Base-by-base conservation (phyloP, 306 rosid species). In the Ormosia emarginata region DNA sequence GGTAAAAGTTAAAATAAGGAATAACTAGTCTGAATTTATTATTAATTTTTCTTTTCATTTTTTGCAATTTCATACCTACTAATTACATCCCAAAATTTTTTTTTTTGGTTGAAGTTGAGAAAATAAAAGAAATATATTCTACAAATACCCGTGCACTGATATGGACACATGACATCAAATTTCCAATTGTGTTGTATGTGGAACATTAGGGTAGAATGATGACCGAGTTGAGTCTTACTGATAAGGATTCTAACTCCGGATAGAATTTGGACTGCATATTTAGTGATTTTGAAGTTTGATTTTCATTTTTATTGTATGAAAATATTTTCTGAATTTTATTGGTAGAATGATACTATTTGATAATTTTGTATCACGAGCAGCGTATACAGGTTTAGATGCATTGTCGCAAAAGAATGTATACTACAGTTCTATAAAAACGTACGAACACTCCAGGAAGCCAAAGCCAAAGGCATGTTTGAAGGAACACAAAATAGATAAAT, bases 391-490 rank as follows among this genome's bases (percentile, higher is more conserved):
- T 29, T 68, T 44, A 44, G 40, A 68, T 43, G 6, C 11, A 6
- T 17, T 8, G 8, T 17, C 2, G 4, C 0, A 62, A 33, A 58
- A 30, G 5, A 11, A 36, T 37, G 7, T 7, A 37, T 36, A 8
- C 14, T 36, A 8, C 14, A 14, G 47, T 37, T 8, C 12, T 9
- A 9, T 43, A 8, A 43, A 3, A 43, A 8, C 49, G 8, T 67
- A 41, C 39, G 18, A 41, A 18, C 36, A 9, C 33, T 30, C n/a
- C n/a, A 24, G 15, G 24, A 18, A 67, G 15, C 36, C 55, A 40
- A 15, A 43, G 91, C 90, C 79, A 81, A 90, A 88, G 67, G 49
- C 86, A 55, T 43, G 12, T 84, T 72, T 86, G 18, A 41, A 59
- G 91, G 29, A 79, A 89, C 67, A 86, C 88, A 86, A 87, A 82